phyloP scores from a whole-genome alignment of 306 rosid species.

The Acacia acuminata region DNA sequence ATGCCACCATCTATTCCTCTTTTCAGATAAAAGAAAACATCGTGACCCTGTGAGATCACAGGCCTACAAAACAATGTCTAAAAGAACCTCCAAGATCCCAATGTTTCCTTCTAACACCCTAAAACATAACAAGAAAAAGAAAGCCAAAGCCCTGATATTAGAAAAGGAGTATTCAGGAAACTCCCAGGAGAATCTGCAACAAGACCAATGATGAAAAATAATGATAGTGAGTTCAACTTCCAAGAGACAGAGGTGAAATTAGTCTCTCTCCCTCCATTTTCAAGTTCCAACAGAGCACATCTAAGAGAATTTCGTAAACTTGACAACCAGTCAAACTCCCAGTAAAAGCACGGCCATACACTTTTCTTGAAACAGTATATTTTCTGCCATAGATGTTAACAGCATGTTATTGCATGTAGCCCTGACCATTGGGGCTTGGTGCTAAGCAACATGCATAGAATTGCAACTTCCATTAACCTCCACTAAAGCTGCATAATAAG shows the following conservation, averaged over 20 bases:
- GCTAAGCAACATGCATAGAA: background rate
- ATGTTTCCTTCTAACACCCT: background rate
- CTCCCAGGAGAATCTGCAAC: constrained; percentile 19
- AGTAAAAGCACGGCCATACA: background rate
- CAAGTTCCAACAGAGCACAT: background rate
- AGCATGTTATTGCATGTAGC: background rate
- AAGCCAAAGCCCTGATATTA: background rate
- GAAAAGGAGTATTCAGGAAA: constrained; percentile 14
- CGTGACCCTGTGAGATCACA: background rate
- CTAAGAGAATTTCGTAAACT: background rate
- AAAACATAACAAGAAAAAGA: background rate
- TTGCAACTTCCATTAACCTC: background rate
- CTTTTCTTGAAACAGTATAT: background rate
- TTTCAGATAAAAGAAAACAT: constrained; percentile 12
- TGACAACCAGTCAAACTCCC: background rate
- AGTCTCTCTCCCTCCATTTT: background rate
- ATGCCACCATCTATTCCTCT: constrained; percentile 19
- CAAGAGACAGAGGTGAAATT: background rate
- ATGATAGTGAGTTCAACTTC: background rate
- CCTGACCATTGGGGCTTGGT: background rate
- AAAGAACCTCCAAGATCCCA: background rate
- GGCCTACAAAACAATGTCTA: constrained; percentile 2
- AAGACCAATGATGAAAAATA: background rate
- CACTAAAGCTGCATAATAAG: background rate
- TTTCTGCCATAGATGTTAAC: background rate